Percentiles rank a stretch among this genome's conserved stretches.
These are phyloP conservation scores for Oidium heveae DNA, from an alignment of 2,329 filamentous ascomycete species.

Conservation along the genomic window DNA sequence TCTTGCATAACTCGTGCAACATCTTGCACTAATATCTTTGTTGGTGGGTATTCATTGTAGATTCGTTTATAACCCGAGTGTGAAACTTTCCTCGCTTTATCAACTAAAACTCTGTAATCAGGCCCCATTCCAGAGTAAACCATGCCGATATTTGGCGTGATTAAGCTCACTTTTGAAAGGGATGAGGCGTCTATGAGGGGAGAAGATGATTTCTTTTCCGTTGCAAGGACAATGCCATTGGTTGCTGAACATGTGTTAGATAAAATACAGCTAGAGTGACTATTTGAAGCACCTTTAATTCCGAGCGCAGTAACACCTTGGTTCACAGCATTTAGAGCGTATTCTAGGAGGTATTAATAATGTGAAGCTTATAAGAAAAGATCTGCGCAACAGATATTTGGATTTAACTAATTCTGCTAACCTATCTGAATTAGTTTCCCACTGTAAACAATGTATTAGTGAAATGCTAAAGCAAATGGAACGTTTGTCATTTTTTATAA, in stretches of 20 bases:
- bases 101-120: slow-evolving; percentile 90
- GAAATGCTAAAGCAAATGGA: background rate
- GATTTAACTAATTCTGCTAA: slow-evolving; percentile 16
- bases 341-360: slow-evolving; percentile 35
- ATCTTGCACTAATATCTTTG: slow-evolving; percentile 95
- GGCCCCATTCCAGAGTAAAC: slow-evolving; percentile 98
- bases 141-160: slow-evolving; percentile 98
- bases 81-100: slow-evolving; percentile 93
- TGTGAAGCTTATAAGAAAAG: background rate
- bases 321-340: slow-evolving; percentile 97
- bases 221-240: slow-evolving; percentile 95
- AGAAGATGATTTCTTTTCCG: slow-evolving; percentile 97
- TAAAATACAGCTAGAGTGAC: background rate
- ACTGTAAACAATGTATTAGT: slow-evolving; percentile 21
- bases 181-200: slow-evolving; percentile 88
- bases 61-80: slow-evolving; percentile 98
- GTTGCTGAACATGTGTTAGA: slow-evolving; percentile 35
- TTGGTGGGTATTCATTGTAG: slow-evolving; percentile 99
- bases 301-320: slow-evolving; percentile 95
- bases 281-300: slow-evolving; percentile 55
- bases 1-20: slow-evolving; percentile 97
- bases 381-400: slow-evolving; percentile 1
- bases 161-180: slow-evolving; percentile 87
- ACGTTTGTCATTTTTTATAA: too few species aligned
- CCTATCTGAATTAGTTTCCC: slow-evolving; percentile 99